A percentile compares a stretch with the other conserved stretches of the same genome.
phyloP scores from a whole-genome alignment of 2,329 filamentous ascomycete species.

The Aspergillus pseudoglaucus region DNA sequence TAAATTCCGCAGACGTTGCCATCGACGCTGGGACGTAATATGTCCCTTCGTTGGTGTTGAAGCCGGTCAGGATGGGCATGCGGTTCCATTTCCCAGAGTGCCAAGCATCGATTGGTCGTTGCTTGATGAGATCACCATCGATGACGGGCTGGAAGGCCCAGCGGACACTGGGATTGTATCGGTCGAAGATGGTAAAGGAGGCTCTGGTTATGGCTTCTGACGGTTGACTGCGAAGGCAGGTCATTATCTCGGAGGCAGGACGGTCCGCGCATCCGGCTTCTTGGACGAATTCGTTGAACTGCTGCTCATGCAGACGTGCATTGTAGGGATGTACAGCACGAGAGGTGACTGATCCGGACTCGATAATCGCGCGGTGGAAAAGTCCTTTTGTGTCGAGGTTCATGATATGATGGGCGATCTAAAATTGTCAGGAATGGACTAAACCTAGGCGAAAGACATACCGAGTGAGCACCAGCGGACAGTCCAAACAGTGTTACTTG shows the following conservation, averaged over 20 bases:
- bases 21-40: conserved; percentile 53
- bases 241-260: conserved; percentile 28
- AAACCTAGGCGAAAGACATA: conserved; percentile 1
- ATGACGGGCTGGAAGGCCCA: conserved; percentile 65
- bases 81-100: conserved; percentile 46
- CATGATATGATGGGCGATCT: conserved; percentile 65
- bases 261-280: conserved; percentile 27
- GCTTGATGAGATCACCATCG: conserved; percentile 54
- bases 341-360: conserved; percentile 43
- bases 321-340: conserved; percentile 41
- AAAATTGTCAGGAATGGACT: neutral
- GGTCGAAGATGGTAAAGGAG: conserved; percentile 39
- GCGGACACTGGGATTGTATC: conserved; percentile 41
- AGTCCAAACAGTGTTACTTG: conserved; percentile 35
- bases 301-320: conserved; percentile 36
- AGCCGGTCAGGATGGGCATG: conserved; percentile 62
- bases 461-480: conserved; percentile 44
- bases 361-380: conserved; percentile 43
- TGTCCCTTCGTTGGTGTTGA: conserved; percentile 64
- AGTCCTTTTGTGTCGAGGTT: conserved; percentile 32
- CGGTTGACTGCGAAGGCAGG: conserved; percentile 38
- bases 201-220: conserved; percentile 31
- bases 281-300: conserved; percentile 39
- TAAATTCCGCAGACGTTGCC: conserved; percentile 48
- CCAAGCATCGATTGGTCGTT: conserved; percentile 57